These are phyloP conservation scores for Ilyonectria mors-panacis DNA, from an alignment of 2,329 filamentous ascomycete genomes.

Conservation along the genomic window DNA sequence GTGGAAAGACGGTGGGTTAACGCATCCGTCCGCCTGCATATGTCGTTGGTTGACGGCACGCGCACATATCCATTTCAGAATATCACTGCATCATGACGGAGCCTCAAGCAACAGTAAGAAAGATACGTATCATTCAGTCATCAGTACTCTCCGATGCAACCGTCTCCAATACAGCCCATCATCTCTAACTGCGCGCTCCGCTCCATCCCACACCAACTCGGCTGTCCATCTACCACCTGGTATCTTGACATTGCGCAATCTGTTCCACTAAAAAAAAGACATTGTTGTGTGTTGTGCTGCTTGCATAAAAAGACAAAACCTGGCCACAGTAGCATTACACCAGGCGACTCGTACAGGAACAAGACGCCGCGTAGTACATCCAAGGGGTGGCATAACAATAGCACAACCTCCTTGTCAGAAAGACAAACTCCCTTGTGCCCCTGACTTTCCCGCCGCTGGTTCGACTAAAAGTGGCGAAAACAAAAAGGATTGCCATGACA, in stretches of 20 bases:
- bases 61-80: not conserved
- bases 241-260: constrained; percentile 36
- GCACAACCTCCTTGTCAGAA: constrained; percentile 32
- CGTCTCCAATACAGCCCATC: constrained; percentile 37
- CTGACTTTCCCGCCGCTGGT: constrained; percentile 38
- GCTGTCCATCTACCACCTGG: constrained; percentile 20
- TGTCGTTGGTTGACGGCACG: not conserved
- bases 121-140: constrained; percentile 49
- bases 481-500: constrained; percentile 32
- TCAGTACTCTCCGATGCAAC: constrained; percentile 39
- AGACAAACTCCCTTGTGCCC: constrained; percentile 42
- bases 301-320: constrained; percentile 28
- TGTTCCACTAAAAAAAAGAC: constrained; percentile 30
- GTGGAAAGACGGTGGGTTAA: no score
- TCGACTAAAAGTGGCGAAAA: constrained; percentile 33
- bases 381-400: constrained; percentile 25
- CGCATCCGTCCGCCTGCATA: no score
- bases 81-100: not conserved
- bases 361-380: constrained; percentile 28
- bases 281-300: constrained; percentile 13
- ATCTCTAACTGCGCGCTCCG: constrained; percentile 40
- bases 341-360: constrained; percentile 30
- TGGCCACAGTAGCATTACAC: constrained; percentile 43
- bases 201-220: constrained; percentile 10
- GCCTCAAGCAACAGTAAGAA: constrained; percentile 29